Evolutionary conservation across 139 green algal genomes (phyloP), one percentile per base, ranked within the genome.

Genomic region (Pedinophyceae sp.): DNA sequence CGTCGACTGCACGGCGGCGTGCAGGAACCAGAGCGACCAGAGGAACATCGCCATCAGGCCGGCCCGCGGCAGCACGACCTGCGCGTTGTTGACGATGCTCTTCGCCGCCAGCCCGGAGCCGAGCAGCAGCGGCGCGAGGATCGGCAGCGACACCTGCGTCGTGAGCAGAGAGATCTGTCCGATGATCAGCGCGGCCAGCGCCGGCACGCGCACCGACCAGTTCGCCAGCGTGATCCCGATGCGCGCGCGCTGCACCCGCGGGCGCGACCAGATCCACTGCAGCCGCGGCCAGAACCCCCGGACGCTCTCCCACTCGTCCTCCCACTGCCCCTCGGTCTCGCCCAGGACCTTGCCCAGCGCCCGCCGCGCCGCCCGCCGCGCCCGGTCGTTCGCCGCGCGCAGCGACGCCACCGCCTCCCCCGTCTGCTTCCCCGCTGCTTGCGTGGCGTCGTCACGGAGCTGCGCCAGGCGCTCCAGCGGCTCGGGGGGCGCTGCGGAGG

Each of bases 61-160:
- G 47, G 78, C 59, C 29, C 81, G 65, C 3, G 81, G 81, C 24
- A 89, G 75, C 29, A 89, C 51, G 52, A 76, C 70, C 40, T 50
- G 64, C n/a, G 83, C 76, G 52, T 89, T 89, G 45, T 64, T 52
- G 40, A 67, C 71, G 55, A 89, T 79, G 61, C 27, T 62, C 46
- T 81, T 74, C 54, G 89, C 59, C 55, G 87, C 69, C 58, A 89
- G 86, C 67, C 80, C 79, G 2, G 70, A 77, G 29, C 81, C 81
- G 61, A 89, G 67, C 58, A 89, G 66, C 62, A 89, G 58, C 26
- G 80, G 80, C 16, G 81, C 77, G 52, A 89, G 62, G 71, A 89
- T 84, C n/a, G 81, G 80, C 45, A 89, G 68, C 25, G 67, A 79
- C 22, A 89, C 65, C 56, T 78, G 58, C 38, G 51, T 72, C 40